These are phyloP conservation scores for Aquilaria agallochum DNA, from an alignment of 441 rosid species.

Conservation along the genomic window DNA sequence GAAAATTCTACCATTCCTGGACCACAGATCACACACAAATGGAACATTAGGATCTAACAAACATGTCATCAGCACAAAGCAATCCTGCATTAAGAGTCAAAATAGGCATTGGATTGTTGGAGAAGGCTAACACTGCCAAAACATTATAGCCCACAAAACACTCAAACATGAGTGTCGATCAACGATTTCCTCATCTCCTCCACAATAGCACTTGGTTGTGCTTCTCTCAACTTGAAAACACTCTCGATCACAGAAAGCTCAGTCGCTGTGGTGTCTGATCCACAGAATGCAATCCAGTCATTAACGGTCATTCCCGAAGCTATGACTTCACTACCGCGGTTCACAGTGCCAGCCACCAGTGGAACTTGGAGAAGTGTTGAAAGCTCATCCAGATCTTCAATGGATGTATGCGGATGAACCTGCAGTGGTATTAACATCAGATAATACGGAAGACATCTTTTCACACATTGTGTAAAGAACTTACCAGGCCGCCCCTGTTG, in stretches of 20 bases:
- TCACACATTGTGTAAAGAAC: neutral
- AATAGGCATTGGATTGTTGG: too few species aligned
- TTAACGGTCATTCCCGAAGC: slow-evolving; percentile 77
- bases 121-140: too few species aligned
- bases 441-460: neutral
- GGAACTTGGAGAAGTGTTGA: slow-evolving; percentile 88
- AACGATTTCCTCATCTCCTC: slow-evolving; percentile 90
- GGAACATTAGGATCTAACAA: too few species aligned
- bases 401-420: slow-evolving; percentile 90
- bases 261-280: slow-evolving; percentile 84
- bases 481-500: slow-evolving; percentile 79
- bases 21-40: too few species aligned
- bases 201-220: slow-evolving; percentile 70
- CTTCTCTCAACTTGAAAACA: slow-evolving; percentile 86
- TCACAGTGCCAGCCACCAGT: slow-evolving; percentile 82
- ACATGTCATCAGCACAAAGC: too few species aligned
- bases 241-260: slow-evolving; percentile 79
- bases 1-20: too few species aligned
- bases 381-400: slow-evolving; percentile 88
- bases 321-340: slow-evolving; percentile 84
- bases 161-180: slow-evolving; percentile 72
- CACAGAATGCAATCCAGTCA: slow-evolving; percentile 89
- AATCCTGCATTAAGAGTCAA: too few species aligned
- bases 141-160: neutral
- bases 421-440: slow-evolving; percentile 15